Conservation (phyloP, 179 eudicot genomes). For the Silene coronaria region DNA sequence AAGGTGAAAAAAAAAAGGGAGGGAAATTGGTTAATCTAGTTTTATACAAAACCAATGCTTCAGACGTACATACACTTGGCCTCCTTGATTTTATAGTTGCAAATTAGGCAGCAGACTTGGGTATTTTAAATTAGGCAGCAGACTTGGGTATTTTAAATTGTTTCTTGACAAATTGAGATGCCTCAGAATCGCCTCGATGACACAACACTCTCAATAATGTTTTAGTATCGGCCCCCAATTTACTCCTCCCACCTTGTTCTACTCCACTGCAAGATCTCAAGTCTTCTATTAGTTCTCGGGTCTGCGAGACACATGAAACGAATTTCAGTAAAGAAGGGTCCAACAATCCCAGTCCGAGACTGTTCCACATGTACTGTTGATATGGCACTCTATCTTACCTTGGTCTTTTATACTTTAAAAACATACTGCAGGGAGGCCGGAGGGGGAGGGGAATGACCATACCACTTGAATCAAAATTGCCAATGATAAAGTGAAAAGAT, state of each 20-base stretch:
- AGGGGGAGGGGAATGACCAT: too few species aligned
- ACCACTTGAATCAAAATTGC: neutral
- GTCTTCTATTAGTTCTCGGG: slow-evolving; percentile 86
- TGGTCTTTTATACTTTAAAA: too few species aligned
- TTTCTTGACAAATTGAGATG: slow-evolving; percentile 91
- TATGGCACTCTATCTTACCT: too few species aligned
- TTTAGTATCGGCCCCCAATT: slow-evolving; percentile 65
- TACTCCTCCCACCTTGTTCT: slow-evolving; percentile 68
- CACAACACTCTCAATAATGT: slow-evolving; percentile 79
- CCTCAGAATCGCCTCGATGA: slow-evolving; percentile 84
- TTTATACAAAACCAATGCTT: slow-evolving; percentile 4
- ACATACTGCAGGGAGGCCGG: too few species aligned
- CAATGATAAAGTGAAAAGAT: neutral
- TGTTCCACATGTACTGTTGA: neutral
- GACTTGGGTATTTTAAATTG: slow-evolving; percentile 94
- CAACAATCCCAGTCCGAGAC: neutral
- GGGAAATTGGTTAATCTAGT: neutral
- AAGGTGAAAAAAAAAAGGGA: neutral
- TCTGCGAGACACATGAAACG: slow-evolving; percentile 39
- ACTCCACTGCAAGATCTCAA: slow-evolving; percentile 58
- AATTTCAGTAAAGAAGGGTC: slow-evolving; percentile 5
- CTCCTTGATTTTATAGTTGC: slow-evolving; percentile 3
- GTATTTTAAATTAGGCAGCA: slow-evolving; percentile 60
- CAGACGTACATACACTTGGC: slow-evolving; percentile 1
- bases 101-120: slow-evolving; percentile 56